A percentile compares a stretch with the other conserved stretches of the same genome.
Conservation (phyloP, 208 protist genomes). For the Acanthamoeba polyphaga region DNA sequence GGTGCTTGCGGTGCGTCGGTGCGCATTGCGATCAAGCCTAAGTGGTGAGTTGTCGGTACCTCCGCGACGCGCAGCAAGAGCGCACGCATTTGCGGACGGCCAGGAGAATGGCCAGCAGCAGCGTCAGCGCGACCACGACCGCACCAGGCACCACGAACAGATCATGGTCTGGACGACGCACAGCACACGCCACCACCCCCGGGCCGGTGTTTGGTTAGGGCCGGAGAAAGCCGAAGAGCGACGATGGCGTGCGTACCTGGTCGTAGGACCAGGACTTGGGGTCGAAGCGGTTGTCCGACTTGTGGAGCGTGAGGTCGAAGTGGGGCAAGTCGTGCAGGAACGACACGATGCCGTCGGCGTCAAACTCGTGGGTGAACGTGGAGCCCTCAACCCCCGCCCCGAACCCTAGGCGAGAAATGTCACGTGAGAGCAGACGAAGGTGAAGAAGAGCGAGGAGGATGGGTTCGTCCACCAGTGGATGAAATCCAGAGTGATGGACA, state of each 20-base stretch:
- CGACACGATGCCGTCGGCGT: constrained; percentile 4
- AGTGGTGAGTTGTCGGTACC: too few species aligned
- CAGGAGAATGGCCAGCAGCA: neutral
- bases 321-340: neutral
- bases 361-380: neutral
- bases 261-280: neutral
- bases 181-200: too few species aligned
- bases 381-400: neutral
- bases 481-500: too few species aligned
- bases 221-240: neutral
- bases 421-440: too few species aligned
- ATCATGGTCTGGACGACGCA: constrained; percentile 15
- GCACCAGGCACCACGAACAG: neutral
- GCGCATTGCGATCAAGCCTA: too few species aligned
- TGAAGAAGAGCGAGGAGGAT: too few species aligned
- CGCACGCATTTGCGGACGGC: neutral
- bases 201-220: too few species aligned
- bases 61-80: neutral
- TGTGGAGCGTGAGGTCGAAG: neutral
- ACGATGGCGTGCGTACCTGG: neutral
- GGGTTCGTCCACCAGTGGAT: too few species aligned
- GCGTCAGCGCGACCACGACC: neutral
- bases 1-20: neutral
- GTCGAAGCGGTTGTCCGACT: neutral
- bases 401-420: too few species aligned